A percentile compares a stretch with the other conserved stretches of the same genome.
These are phyloP conservation scores for Bigelowiella natans DNA, from an alignment of 78 protist genomes.

Conservation along the genomic window DNA sequence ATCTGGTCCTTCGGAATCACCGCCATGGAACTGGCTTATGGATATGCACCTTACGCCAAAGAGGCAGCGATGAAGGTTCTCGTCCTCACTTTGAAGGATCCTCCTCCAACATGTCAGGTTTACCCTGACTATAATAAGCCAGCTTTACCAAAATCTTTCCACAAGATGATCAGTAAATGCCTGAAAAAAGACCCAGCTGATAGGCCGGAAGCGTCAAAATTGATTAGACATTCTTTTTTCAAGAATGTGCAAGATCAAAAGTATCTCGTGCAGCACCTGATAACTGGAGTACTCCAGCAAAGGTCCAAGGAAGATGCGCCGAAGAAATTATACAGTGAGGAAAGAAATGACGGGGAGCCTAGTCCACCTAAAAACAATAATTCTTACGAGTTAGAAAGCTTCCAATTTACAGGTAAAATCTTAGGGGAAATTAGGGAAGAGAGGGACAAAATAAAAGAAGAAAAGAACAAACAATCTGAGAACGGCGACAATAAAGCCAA, in stretches of 20 bases:
- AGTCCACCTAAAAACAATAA: not conserved
- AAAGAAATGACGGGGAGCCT: not conserved
- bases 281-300: not conserved
- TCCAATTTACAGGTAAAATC: not conserved
- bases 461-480: not conserved
- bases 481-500: no score
- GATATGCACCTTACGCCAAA: constrained; percentile 17
- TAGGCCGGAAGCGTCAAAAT: not conserved
- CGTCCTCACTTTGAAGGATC: not conserved
- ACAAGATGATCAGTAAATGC: not conserved
- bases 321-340: not conserved
- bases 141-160: not conserved
- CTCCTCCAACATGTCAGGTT: not conserved
- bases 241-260: not conserved
- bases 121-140: not conserved
- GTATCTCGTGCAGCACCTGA: not conserved
- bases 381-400: not conserved
- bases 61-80: constrained; percentile 33
- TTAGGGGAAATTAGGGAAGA: not conserved
- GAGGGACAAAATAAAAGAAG: not conserved
- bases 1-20: constrained; percentile 44
- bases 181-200: not conserved
- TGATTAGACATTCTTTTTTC: not conserved
- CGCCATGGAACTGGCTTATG: constrained; percentile 42
- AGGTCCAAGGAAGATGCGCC: not conserved